phyloP scores from a whole-genome alignment of 2,329 filamentous ascomycete genomes.

The Huntiella bhutanensis region DNA sequence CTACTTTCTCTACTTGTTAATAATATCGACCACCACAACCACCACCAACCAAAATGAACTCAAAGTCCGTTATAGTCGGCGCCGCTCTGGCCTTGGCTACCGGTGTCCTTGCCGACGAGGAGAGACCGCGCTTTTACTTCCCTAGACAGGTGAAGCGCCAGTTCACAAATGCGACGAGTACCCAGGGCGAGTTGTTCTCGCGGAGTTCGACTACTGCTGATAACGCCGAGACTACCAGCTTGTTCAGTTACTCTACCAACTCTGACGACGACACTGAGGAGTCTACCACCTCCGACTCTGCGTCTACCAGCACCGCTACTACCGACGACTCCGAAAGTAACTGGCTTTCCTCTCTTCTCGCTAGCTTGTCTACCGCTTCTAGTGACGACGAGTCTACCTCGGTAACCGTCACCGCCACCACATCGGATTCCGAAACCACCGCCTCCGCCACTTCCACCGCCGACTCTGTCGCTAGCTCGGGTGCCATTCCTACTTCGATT shows the following conservation, averaged over 20 bases:
- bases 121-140: conserved; percentile 35
- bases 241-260: conserved; percentile 1
- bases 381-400: neutral
- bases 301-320: neutral
- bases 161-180: conserved; percentile 25
- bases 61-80: conserved; percentile 25
- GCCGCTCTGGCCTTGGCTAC: conserved; percentile 30
- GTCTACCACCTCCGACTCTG: neutral
- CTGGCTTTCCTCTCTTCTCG: neutral
- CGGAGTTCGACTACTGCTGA: neutral
- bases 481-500: conserved; percentile 1
- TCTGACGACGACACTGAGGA: neutral
- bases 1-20: too few relatives aligned
- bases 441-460: conserved; percentile 11
- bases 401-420: neutral
- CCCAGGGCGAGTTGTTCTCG: conserved; percentile 15
- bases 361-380: neutral
- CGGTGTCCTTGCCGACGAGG: conserved; percentile 25
- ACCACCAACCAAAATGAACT: conserved; percentile 26
- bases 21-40: too few relatives aligned
- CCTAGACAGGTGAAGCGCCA: conserved; percentile 36
- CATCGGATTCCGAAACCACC: neutral
- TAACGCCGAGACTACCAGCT: neutral
- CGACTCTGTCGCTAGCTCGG: neutral
- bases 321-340: neutral